Evolutionary conservation across 352 stramenopile species (phyloP).

Genomic region (Phytophthora uliginosa): DNA sequence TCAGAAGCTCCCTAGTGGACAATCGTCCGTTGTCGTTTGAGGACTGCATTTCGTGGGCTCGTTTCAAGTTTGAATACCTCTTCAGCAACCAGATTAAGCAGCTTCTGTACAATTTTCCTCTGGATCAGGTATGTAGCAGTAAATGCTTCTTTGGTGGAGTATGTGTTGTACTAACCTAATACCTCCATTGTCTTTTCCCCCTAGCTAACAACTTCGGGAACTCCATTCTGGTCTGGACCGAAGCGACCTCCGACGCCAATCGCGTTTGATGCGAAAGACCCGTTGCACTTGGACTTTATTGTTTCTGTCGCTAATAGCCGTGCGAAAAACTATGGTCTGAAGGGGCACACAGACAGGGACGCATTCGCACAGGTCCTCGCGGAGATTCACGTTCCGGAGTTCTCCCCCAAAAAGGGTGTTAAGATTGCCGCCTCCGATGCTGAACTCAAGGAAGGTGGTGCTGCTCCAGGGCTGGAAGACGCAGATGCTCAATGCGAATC

Average conservation of each 20-base stretch:
- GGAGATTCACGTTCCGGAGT: conserved; percentile 94
- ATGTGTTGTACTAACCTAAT: conserved; percentile 4
- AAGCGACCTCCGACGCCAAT: conserved; percentile 97
- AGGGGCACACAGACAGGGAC: conserved; percentile 62
- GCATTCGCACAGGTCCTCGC: conserved; percentile 82
- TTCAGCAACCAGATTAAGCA: conserved; percentile 99
- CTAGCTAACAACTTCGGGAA: conserved; percentile 95
- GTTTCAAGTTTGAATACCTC: conserved; percentile 98
- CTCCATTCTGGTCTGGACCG: conserved; percentile 98
- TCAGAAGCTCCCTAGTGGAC: conserved; percentile 95
- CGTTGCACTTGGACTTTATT: conserved; percentile 97
- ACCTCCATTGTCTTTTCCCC: neutral
- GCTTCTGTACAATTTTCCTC: conserved; percentile 99
- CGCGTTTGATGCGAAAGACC: conserved; percentile 93
- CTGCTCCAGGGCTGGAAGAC: conserved; percentile 62
- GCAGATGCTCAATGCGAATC: conserved; percentile 74
- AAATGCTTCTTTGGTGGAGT: neutral
- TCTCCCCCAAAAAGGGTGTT: conserved; percentile 95
- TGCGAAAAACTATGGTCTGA: conserved; percentile 96
- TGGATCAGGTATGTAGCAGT: conserved; percentile 84
- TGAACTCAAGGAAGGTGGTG: conserved; percentile 93
- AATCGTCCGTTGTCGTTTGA: conserved; percentile 94
- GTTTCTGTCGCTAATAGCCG: conserved; percentile 96
- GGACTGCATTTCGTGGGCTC: conserved; percentile 98
- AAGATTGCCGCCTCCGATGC: conserved; percentile 99